Base-by-base conservation (phyloP, 106 monocot species). In the Ottelia alismoides region DNA sequence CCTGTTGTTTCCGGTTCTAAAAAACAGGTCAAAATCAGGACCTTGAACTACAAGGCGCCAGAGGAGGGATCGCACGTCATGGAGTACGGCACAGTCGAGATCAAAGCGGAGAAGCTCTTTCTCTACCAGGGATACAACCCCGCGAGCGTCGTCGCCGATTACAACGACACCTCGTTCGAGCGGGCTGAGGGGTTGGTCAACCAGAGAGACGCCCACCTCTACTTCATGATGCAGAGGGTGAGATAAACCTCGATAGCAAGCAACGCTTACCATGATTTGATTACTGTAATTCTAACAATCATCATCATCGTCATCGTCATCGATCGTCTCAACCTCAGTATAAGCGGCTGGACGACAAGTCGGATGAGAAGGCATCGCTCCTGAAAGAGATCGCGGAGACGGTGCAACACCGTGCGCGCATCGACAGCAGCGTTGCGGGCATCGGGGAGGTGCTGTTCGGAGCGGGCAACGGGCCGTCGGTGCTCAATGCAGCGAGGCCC, bases 201-300 rank as follows among this genome's bases (percentile, higher is more conserved):
- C 55, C 84, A 88, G 56, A 75, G 84, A 28, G 88, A 94, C 30
- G 94, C 81, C 1, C 78, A 94, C 48, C 94, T 94, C 4, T 81
- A 84, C 45, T 84, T 81, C 72, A 22, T 94, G 47, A 84, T 88
- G 94, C 72, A 76, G 31, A 70, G 63, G 67, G 93, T 94, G 57
- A 79, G 64, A 20, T 60, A 69, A 22, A 12, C 23, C 2, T 26
- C 60, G 20, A 61, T 60, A 6, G 59, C 68, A 23, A 53, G 44
- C 52, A 28, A 52, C 52, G 60, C 59, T 28, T 27, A 22, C 0
- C 52, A 24, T 22, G 11, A 24, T 52, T 25, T 1, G 22, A 52
- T 52, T 22, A 67, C 49, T 52, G 25, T 24, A 35, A 3, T 64
- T 18, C 22, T 45, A 55, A 18, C 57, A 25, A 60, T 10, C 6